phyloP scores from a whole-genome alignment of 176 grass and related monocot species.

The Miscanthus lutarioriparius region DNA sequence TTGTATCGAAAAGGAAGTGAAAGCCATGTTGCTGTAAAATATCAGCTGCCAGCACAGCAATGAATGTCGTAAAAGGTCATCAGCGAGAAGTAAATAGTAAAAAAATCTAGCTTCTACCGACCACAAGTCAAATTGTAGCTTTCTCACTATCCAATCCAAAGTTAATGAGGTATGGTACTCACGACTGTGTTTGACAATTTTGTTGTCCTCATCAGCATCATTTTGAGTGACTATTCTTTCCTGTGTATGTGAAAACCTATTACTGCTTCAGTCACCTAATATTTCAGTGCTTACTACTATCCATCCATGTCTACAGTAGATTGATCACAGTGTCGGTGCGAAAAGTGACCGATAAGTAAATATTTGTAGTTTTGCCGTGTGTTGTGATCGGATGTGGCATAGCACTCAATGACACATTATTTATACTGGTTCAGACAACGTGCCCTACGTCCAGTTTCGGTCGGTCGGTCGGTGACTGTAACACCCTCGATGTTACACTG shows the following conservation, averaged over 20 bases:
- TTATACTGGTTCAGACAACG: too few relatives aligned
- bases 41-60: background rate
- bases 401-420: too few relatives aligned
- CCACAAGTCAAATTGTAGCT: slow-evolving; percentile 24
- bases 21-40: slow-evolving; percentile 27
- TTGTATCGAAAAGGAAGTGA: background rate
- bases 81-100: too few relatives aligned
- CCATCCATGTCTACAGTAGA: slow-evolving; percentile 26
- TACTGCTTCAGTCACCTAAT: slow-evolving; percentile 40
- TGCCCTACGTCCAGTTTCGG: too few relatives aligned
- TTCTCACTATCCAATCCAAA: slow-evolving; percentile 17
- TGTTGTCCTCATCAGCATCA: background rate
- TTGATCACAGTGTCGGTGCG: slow-evolving; percentile 18
- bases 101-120: background rate
- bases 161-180: background rate
- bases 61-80: background rate
- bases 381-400: too few relatives aligned
- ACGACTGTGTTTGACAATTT: background rate
- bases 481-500: too few relatives aligned
- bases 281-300: slow-evolving; percentile 24
- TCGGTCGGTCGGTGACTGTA: too few relatives aligned
- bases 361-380: too few relatives aligned
- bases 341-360: too few relatives aligned
- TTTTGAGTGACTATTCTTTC: slow-evolving; percentile 4
- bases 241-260: background rate